These are phyloP conservation scores for Termitomyces titanicus DNA, from an alignment of 768 basidiomycete genomes.

Conservation along the genomic window DNA sequence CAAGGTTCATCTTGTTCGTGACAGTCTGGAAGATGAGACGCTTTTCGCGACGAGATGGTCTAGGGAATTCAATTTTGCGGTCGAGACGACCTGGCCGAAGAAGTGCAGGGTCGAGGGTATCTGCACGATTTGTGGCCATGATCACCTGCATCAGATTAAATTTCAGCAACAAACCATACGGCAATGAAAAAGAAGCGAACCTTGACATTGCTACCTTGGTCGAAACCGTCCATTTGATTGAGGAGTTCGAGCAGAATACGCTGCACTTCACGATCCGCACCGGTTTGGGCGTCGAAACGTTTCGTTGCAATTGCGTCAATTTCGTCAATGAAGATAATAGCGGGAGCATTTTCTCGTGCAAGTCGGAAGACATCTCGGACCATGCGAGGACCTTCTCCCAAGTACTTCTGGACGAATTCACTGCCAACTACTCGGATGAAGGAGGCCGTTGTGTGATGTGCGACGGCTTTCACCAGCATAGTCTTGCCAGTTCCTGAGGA, in stretches of 20 bases:
- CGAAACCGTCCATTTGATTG: constrained; percentile 99
- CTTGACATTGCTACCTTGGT: constrained; percentile 98
- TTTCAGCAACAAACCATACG: neutral
- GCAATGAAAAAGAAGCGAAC: constrained; percentile 36
- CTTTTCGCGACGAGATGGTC: constrained; percentile 91
- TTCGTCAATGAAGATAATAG: constrained; percentile 99
- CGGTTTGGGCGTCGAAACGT: constrained; percentile 98
- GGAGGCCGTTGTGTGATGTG: constrained; percentile 92
- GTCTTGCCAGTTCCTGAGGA: constrained; percentile 90
- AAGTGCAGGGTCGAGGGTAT: constrained; percentile 95
- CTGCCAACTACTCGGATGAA: constrained; percentile 98
- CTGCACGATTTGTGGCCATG: constrained; percentile 99
- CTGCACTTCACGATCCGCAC: constrained; percentile 98
- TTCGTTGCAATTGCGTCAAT: constrained; percentile 99
- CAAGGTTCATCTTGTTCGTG: constrained; percentile 95
- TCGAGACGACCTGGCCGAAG: constrained; percentile 97
- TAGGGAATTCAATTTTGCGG: constrained; percentile 97
- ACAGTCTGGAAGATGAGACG: constrained; percentile 98
- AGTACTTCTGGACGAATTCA: constrained; percentile 99
- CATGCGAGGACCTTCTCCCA: constrained; percentile 99
- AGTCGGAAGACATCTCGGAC: constrained; percentile 98
- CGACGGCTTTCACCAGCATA: constrained; percentile 99
- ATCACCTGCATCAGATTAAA: constrained; percentile 66
- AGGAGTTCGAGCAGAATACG: constrained; percentile 95
- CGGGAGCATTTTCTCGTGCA: constrained; percentile 93